Base-by-base conservation (phyloP, 2,329 filamentous ascomycete genomes). In the Trichophyton mentagrophytes region DNA sequence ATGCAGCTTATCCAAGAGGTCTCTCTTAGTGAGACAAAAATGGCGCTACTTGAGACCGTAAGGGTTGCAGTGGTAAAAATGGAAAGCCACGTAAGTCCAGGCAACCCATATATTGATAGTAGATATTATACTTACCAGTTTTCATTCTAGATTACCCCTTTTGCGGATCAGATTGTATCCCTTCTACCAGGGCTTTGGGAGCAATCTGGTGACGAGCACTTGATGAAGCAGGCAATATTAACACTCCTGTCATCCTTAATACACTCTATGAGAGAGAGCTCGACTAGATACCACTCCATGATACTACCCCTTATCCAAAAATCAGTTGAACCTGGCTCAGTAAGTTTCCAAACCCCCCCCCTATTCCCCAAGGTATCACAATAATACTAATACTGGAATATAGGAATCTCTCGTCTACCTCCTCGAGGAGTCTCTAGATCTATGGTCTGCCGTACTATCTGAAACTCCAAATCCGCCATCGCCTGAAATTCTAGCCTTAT, bases 181-280 rank as follows among this genome's bases (percentile, higher is more conserved):
- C 82, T 90, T 11, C 79, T 97, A 5, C 91, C 92, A 0, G 80
- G 80, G 3, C 79, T 97, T 0, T 99, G 93, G 93, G 85, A 89
- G 63, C 83, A 86, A 58, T 90, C 89, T 2, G 89, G 86, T 0
- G 87, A 95, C 63, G 89, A 93, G 68, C 89, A 90, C 73, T 83
- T 97, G 72, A 88, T 96, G 79, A 97, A 97, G 73, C 91, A 96
- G 73, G 85, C 90, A 1, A 90, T 97, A 59, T 81, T 97, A 61
- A 89, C 88, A 1, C 87, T 97, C 44, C 84, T 97, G 58, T 81
- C 89, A 1, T 86, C 90, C 1, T 79, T 99, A 13, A 88, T 95
- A n/a, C 85, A 85, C 69, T 88, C 91, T 1, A 88, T 97, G 83
- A 89, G 87, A 62, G 80, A 82, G 11, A 82, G 87, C 8, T 93